These are phyloP conservation scores for Puya raimondii DNA, from an alignment of 176 grass and related monocot species.

Conservation along the genomic window DNA sequence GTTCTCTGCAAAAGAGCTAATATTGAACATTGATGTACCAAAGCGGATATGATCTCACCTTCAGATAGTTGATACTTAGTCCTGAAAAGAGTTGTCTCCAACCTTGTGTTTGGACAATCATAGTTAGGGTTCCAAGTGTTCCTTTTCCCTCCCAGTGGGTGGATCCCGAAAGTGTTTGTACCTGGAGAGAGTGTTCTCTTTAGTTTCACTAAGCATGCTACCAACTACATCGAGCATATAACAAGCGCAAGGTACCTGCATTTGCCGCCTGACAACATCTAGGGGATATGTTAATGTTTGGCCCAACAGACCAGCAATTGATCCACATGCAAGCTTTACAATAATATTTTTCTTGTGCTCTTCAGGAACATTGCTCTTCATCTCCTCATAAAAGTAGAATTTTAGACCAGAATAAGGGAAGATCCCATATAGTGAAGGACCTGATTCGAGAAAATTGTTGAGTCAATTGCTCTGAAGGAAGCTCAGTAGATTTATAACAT, in stretches of 20 bases:
- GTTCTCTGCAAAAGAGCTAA: too few relatives aligned
- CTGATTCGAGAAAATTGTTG: constrained; percentile 31
- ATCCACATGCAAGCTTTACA: constrained; percentile 81
- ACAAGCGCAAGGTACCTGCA: constrained; percentile 54
- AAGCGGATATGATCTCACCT: constrained; percentile 31
- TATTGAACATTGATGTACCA: neutral
- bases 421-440: constrained; percentile 91
- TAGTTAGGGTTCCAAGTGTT: constrained; percentile 63
- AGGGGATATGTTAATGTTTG: constrained; percentile 96
- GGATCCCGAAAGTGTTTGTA: constrained; percentile 48
- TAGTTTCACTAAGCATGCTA: neutral
- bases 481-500: too few relatives aligned
- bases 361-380: constrained; percentile 81
- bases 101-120: constrained; percentile 63
- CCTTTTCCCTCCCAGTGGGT: constrained; percentile 31
- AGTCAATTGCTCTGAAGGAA: too few relatives aligned
- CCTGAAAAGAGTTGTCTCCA: constrained; percentile 89
- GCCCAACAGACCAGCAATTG: constrained; percentile 84
- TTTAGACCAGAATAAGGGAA: constrained; percentile 95
- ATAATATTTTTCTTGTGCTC: constrained; percentile 67
- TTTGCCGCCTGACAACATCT: constrained; percentile 96
- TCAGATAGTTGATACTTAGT: constrained; percentile 96
- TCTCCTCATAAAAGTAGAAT: constrained; percentile 96
- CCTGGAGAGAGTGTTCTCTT: constrained; percentile 35
- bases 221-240: neutral